A percentile compares a stretch with the other conserved stretches of the same genome.
phyloP scores from a whole-genome alignment of 2,329 filamentous ascomycete species.

The Cladosporium sp. region DNA sequence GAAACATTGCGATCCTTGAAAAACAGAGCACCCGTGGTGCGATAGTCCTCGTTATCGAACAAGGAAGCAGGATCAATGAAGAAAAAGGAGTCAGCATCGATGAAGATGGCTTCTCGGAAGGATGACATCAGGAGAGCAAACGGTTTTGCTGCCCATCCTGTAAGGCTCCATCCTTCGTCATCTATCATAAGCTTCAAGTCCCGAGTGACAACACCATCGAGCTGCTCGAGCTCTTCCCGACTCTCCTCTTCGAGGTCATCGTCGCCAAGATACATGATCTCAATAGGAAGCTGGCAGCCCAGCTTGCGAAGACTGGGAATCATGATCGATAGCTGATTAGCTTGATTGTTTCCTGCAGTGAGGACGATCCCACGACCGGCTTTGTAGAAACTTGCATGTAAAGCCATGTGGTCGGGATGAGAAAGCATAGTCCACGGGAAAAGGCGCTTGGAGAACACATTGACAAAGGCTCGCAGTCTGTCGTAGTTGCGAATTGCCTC shows the following conservation, averaged over 20 bases:
- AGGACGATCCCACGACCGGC: constrained; percentile 42
- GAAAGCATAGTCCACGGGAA: constrained; percentile 40
- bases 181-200: constrained; percentile 43
- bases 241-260: constrained; percentile 41
- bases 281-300: constrained; percentile 38
- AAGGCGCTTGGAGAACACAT: constrained; percentile 22
- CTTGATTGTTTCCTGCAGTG: constrained; percentile 42
- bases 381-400: constrained; percentile 37
- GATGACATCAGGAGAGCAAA: constrained; percentile 45
- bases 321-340: constrained; percentile 40
- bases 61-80: constrained; percentile 39
- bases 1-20: constrained; percentile 38
- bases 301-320: constrained; percentile 36
- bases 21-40: constrained; percentile 42
- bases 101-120: constrained; percentile 46
- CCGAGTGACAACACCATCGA: constrained; percentile 42
- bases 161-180: constrained; percentile 41
- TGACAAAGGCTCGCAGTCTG: constrained; percentile 38
- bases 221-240: constrained; percentile 38
- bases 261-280: constrained; percentile 42
- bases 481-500: constrained; percentile 37
- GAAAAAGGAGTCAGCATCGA: constrained; percentile 44
- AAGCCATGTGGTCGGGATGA: constrained; percentile 42
- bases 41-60: constrained; percentile 38
- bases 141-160: constrained; percentile 45